These are phyloP conservation scores for Pseudogymnoascus sp. DNA, from an alignment of 2,329 filamentous ascomycete species.

Conservation along the genomic window DNA sequence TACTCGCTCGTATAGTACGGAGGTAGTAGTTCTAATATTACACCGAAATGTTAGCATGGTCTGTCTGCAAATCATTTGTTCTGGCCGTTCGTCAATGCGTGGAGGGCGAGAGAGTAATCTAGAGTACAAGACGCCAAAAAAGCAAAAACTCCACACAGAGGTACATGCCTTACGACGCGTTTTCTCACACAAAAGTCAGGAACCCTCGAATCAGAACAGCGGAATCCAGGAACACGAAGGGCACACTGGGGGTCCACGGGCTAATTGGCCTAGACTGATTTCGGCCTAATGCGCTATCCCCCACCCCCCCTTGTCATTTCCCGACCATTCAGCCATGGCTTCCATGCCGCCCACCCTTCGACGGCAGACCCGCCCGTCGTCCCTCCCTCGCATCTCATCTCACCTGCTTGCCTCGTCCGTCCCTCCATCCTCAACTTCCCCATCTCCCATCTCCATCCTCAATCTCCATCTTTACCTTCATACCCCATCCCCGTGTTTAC, in stretches of 20 bases:
- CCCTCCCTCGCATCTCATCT: conserved; percentile 6
- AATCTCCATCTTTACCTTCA: background rate
- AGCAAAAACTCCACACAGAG: background rate
- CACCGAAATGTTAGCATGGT: background rate
- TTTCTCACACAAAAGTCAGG: background rate
- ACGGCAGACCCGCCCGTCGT: conserved; percentile 1
- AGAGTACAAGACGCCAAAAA: background rate
- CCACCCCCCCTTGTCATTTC: conserved; percentile 3
- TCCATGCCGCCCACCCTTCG: conserved; percentile 1
- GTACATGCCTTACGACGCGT: conserved; percentile 1
- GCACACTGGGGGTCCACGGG: conserved; percentile 6
- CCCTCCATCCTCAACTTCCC: background rate
- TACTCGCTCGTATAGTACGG: background rate
- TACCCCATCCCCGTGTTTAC: background rate
- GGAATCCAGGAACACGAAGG: conserved; percentile 1
- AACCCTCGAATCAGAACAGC: background rate
- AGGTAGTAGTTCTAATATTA: background rate
- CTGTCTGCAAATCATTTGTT: conserved; percentile 7
- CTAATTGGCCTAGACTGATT: background rate
- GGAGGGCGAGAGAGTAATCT: too few species aligned
- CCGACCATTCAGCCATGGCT: conserved; percentile 4
- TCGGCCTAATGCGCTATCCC: conserved; percentile 1
- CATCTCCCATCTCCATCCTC: background rate
- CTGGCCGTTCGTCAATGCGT: background rate
- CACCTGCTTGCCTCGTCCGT: background rate